Evolutionary conservation across 2,329 filamentous ascomycete species (phyloP), one percentile per base, ranked within the genome.

Genomic region (Trichoderma atroviride): DNA sequence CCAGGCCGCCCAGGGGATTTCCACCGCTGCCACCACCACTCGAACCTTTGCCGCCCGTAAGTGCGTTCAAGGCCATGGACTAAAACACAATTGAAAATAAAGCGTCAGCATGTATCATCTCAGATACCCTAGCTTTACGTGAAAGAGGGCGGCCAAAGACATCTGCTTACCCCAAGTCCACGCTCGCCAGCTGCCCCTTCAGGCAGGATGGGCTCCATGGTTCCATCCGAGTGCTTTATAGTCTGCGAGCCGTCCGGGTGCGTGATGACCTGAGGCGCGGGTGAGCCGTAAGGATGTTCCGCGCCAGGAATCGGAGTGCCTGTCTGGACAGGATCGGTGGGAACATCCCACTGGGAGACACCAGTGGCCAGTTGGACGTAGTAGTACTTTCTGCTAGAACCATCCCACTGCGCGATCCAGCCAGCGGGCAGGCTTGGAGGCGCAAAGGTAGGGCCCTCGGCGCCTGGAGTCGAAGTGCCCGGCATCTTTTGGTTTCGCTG

Each of bases 361-460:
- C 90, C 90, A 9, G 90, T 92, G 65, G 88, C 89, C 67, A 92
- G 86, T 79, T 92, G 89, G 62, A 92, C 90, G 77, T 88, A 91
- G 79, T 91, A 91, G 78, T 91, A 91, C 78, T 90, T 90, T 78
- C 83, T 86, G 78, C 84, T 88, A 69, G 83, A 77, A 71, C 85
- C 86, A 76, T 91, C 89, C 89, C 89, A 91, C 80, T 91, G 89
- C 70, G 88, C 88, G 75, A 90, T 91, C 89, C 89, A 91, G 75
- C 89, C 89, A 14, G 87, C 80, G 61, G 89, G 89, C 64, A 91
- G 83, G 58, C 83, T 81, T 59, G 89, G 89, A 72, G 89, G 89
- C 72, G 82, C 84, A 74, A 83, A 88, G 75, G 85, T 86, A 73
- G 87, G 87, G 75, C 87, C 87, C 76, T 87, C 85, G 79, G 84